phyloP scores from a whole-genome alignment of 2,329 filamentous ascomycete species.

The Fusarium staphyleae region DNA sequence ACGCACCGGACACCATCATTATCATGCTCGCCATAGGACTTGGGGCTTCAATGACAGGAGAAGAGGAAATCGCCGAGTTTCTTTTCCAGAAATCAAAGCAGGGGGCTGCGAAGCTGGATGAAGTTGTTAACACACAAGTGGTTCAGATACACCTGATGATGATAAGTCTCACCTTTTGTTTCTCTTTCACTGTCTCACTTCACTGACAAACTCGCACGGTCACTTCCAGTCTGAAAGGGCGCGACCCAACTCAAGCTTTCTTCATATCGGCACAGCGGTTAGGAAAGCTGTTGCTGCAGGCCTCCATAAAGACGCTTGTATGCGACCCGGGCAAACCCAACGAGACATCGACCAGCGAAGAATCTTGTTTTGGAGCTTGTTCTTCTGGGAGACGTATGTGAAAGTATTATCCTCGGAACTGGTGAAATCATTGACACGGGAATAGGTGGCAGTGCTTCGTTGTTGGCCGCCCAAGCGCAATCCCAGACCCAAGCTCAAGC shows the following conservation, averaged over 20 bases:
- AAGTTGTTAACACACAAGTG: constrained; percentile 53
- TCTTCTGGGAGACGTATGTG: constrained; percentile 52
- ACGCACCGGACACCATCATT: constrained; percentile 47
- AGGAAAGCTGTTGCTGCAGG: constrained; percentile 54
- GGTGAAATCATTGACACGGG: background rate
- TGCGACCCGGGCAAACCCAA: constrained; percentile 40
- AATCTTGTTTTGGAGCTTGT: constrained; percentile 47
- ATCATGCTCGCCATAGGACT: constrained; percentile 48
- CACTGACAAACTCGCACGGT: constrained; percentile 41
- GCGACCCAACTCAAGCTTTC: constrained; percentile 52
- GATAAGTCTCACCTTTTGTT: constrained; percentile 46
- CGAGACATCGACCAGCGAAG: constrained; percentile 48
- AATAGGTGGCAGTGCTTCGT: constrained; percentile 54
- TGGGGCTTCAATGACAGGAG: constrained; percentile 49
- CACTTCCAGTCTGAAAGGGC: constrained; percentile 54
- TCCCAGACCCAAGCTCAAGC: constrained; percentile 47
- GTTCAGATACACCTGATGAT: constrained; percentile 53
- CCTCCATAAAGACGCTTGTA: constrained; percentile 51
- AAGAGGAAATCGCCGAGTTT: constrained; percentile 50
- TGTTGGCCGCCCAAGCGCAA: constrained; percentile 50
- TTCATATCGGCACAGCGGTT: constrained; percentile 50
- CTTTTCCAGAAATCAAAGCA: constrained; percentile 53
- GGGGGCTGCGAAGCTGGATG: constrained; percentile 47
- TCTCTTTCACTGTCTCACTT: constrained; percentile 5
- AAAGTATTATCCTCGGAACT: background rate